Evolutionary conservation across 2,329 filamentous ascomycete species (phyloP).

Genomic region (Neurospora crassa): DNA sequence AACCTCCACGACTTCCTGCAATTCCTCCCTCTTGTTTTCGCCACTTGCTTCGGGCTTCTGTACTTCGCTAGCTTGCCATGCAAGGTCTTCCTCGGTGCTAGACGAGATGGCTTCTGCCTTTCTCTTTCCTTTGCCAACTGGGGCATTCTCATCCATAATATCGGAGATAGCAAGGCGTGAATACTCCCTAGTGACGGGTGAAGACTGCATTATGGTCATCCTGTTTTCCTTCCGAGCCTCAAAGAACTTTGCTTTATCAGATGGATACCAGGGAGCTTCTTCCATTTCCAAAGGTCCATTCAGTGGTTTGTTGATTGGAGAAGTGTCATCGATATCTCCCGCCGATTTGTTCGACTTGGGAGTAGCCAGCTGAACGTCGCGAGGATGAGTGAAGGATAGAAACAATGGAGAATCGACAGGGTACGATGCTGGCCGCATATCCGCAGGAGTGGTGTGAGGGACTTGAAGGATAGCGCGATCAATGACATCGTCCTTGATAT

Average conservation of each 20-base stretch:
- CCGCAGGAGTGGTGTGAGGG: background rate
- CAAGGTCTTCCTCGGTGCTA: slow-evolving; percentile 12
- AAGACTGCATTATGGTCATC: background rate
- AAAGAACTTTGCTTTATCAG: slow-evolving; percentile 20
- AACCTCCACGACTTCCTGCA: background rate
- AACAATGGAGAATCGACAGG: background rate
- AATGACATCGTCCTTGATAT: background rate
- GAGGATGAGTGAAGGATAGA: background rate
- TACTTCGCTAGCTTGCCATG: slow-evolving; percentile 4
- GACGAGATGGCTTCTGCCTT: slow-evolving; percentile 24
- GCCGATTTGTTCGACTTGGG: background rate
- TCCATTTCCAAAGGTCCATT: background rate
- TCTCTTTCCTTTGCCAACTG: slow-evolving; percentile 18
- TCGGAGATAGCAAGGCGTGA: slow-evolving; percentile 11
- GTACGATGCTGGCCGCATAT: background rate
- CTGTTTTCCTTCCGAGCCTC: slow-evolving; percentile 20
- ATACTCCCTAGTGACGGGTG: background rate
- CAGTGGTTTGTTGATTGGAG: background rate
- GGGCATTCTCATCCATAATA: slow-evolving; percentile 10
- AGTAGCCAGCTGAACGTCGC: slow-evolving; percentile 4
- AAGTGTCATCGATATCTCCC: background rate
- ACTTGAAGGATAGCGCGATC: background rate
- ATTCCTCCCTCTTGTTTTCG: background rate
- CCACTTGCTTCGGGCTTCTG: background rate
- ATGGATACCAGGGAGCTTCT: slow-evolving; percentile 13